Evolutionary conservation across 768 basidiomycete genomes (phyloP).

Genomic region (Hygrocybe coccinea): DNA sequence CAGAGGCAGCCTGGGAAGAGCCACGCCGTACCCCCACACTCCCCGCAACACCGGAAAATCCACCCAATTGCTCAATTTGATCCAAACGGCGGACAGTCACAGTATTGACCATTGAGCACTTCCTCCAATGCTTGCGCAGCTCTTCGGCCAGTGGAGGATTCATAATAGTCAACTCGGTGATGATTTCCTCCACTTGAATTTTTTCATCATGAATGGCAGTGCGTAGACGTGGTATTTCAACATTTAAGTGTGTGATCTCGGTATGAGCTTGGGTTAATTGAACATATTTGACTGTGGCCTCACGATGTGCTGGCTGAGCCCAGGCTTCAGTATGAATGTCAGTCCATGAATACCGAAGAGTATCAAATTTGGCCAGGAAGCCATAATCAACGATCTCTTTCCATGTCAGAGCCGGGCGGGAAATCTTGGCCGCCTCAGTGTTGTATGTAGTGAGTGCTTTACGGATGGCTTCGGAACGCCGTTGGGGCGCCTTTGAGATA

Average conservation of each 20-base stretch:
- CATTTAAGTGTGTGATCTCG: slow-evolving; percentile 28
- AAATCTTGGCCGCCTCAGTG: slow-evolving; percentile 15
- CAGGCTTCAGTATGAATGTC: slow-evolving; percentile 27
- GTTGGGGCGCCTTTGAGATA: slow-evolving; percentile 32
- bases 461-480: slow-evolving; percentile 27
- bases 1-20: neutral
- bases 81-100: slow-evolving; percentile 2
- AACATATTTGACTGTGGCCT: slow-evolving; percentile 24
- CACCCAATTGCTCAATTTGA: neutral
- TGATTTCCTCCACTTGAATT: neutral
- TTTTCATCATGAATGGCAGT: slow-evolving; percentile 13
- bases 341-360: slow-evolving; percentile 25
- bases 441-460: slow-evolving; percentile 32
- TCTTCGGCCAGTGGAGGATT: slow-evolving; percentile 6
- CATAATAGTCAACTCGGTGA: neutral
- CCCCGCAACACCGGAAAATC: neutral
- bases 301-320: slow-evolving; percentile 21
- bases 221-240: slow-evolving; percentile 13
- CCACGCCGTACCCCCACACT: neutral
- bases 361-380: slow-evolving; percentile 28
- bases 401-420: slow-evolving; percentile 19
- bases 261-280: slow-evolving; percentile 26
- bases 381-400: slow-evolving; percentile 15
- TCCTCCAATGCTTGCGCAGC: slow-evolving; percentile 1
- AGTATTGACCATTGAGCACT: slow-evolving; percentile 5